phyloP scores from a whole-genome alignment of 352 stramenopile species.

The Phytopythium oedochilum region DNA sequence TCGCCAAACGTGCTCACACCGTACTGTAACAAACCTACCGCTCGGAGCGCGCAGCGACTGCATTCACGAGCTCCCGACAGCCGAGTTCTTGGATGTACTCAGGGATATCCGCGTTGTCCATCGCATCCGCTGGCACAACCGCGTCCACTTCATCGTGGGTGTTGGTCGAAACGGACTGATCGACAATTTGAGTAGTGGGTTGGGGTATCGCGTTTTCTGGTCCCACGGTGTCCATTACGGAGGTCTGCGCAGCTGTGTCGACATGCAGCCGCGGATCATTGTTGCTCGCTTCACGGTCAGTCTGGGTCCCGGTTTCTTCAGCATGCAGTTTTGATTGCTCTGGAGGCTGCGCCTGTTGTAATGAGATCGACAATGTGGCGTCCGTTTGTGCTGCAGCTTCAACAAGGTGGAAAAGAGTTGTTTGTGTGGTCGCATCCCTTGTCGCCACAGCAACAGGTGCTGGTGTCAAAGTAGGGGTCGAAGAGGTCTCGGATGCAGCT shows the following conservation, averaged over 20 bases:
- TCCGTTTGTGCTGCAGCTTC: background rate
- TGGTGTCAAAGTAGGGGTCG: background rate
- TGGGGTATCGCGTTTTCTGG: background rate
- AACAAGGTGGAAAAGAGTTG: background rate
- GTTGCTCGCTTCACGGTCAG: too few species aligned
- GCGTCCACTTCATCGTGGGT: background rate
- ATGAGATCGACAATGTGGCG: too few species aligned
- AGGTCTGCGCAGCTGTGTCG: background rate
- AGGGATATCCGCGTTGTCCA: slow-evolving; percentile 7
- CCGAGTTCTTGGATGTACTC: slow-evolving; percentile 24
- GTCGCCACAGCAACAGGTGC: slow-evolving; percentile 4
- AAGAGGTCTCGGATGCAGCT: background rate
- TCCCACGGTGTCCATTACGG: background rate
- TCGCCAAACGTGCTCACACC: too few species aligned
- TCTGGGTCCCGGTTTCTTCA: background rate
- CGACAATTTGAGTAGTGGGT: background rate
- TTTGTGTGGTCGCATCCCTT: slow-evolving; percentile 13
- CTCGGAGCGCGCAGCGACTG: slow-evolving; percentile 22
- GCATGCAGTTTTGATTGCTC: background rate
- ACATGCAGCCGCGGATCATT: too few species aligned
- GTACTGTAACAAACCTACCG: slow-evolving; percentile 19
- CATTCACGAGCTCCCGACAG: slow-evolving; percentile 19
- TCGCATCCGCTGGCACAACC: background rate
- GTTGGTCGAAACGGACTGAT: background rate
- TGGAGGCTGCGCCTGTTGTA: too few species aligned